Percentiles rank a stretch among this genome's conserved stretches.
These are phyloP conservation scores for Letharia columbiana DNA, from an alignment of 495 filamentous ascomycete species.

Conservation along the genomic window DNA sequence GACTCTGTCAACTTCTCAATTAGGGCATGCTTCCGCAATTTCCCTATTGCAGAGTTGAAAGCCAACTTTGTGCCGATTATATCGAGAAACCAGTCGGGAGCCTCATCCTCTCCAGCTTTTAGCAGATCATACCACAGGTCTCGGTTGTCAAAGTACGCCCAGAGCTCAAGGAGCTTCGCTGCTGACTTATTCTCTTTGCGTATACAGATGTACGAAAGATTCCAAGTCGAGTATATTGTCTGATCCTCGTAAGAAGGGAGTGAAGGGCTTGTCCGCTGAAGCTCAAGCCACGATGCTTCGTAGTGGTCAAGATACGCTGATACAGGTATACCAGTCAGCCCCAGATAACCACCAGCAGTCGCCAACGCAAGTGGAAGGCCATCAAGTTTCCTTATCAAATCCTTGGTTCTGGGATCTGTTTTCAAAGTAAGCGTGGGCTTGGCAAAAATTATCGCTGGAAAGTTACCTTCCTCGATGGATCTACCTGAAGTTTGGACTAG, in stretches of 20 bases:
- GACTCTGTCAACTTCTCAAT: constrained; percentile 17
- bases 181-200: constrained; percentile 22
- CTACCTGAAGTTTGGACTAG: background rate
- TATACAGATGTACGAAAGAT: constrained; percentile 29
- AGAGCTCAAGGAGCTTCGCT: constrained; percentile 31
- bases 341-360: constrained; percentile 26
- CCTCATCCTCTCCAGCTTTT: constrained; percentile 1
- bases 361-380: constrained; percentile 28
- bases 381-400: constrained; percentile 18
- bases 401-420: constrained; percentile 8
- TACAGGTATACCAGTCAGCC: constrained; percentile 9
- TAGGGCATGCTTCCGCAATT: background rate
- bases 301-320: constrained; percentile 14
- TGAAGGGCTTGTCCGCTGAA: background rate
- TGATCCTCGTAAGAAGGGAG: constrained; percentile 15
- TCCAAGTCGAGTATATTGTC: constrained; percentile 29
- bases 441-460: constrained; percentile 8
- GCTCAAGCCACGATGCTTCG: constrained; percentile 10
- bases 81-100: constrained; percentile 11
- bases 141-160: constrained; percentile 30
- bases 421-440: constrained; percentile 16
- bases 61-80: background rate
- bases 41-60: background rate
- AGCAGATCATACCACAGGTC: constrained; percentile 30
- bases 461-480: background rate